Base-by-base conservation (phyloP, 164 flowering plant species). In the Annona squamosa region DNA sequence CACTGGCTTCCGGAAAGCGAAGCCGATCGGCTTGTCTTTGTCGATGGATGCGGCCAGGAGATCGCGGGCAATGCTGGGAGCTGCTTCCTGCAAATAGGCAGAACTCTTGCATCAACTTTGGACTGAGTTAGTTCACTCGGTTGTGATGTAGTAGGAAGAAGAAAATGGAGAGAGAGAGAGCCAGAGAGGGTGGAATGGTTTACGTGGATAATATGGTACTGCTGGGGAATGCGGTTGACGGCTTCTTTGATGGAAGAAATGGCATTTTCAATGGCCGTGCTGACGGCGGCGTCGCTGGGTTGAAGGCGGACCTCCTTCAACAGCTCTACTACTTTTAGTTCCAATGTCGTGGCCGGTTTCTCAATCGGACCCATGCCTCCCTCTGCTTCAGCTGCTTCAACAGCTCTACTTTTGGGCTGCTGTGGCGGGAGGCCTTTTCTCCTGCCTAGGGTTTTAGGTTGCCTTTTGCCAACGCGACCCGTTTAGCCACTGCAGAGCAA, bases 1-100 rank as follows among this genome's bases (percentile, higher is more conserved):
- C 37, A 81, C 77, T 0, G 98, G 99, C 86, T 81, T 87, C 83
- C 76, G 87, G 77, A 93, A 95, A 13, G 79, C 84, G 73, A 95
- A 90, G 2, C 88, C 88, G 3, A 89, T 88, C 13, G 59, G 9
- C 13, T 52, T 52, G 2, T 52, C 59, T 82, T 95, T 93, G 62
- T 90, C 94, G 0, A 90, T 9, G 0, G 91, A 63, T 3, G 74
- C 65, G 17, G 57, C 93, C 0, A 91, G 86, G 67, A 93, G 75
- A 73, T 95, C 98, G 65, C 89, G 84, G 42, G 91, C 79, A 79
- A 95, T 93, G 4, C 87, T 88, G 1, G 93, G 86, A 42, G 94
- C 99, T 37, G 82, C 73, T 69, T 87, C 90, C 65, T 63, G 65
- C 19, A 63, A 80, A 16, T 46, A 17, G 13, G n/a, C 13, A 6